A percentile compares a stretch with the other conserved stretches of the same genome.
phyloP scores from a whole-genome alignment of 306 rosid genomes.

The Vigna unguiculata region DNA sequence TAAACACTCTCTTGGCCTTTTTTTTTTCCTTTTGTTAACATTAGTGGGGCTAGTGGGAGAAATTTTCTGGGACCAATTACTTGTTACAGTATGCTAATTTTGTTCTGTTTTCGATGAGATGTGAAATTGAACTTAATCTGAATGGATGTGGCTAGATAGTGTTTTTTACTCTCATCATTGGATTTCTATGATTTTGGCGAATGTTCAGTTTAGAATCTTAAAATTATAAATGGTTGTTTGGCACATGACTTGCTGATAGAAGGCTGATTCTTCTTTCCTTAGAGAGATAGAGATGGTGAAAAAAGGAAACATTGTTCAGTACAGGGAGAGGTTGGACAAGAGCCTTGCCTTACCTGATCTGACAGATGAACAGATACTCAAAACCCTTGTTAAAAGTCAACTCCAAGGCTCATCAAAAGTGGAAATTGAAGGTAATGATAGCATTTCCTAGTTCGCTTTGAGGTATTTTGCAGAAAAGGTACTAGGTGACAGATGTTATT shows the following conservation, averaged over 20 bases:
- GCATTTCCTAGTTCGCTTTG: conserved; percentile 28
- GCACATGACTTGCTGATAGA: conserved; percentile 42
- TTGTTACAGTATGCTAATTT: conserved; percentile 7
- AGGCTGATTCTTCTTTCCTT: conserved; percentile 37
- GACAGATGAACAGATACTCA: conserved; percentile 57
- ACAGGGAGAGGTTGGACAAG: conserved; percentile 85
- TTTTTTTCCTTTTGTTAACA: neutral
- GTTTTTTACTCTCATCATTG: neutral
- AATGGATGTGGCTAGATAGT: conserved; percentile 8
- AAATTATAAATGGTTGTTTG: conserved; percentile 27
- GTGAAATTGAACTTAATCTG: neutral
- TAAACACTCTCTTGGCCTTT: neutral
- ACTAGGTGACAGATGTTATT: neutral
- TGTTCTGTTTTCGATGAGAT: neutral
- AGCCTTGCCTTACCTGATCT: conserved; percentile 79
- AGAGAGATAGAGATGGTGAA: conserved; percentile 64
- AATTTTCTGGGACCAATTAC: conserved; percentile 3
- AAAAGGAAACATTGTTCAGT: conserved; percentile 62
- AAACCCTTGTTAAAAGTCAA: conserved; percentile 72
- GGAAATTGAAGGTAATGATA: conserved; percentile 61
- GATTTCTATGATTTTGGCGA: conserved; percentile 42
- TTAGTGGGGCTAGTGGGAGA: neutral
- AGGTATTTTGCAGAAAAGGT: conserved; percentile 2
- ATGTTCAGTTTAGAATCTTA: conserved; percentile 31
- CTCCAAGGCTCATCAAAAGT: conserved; percentile 51